These are phyloP conservation scores for Dothidotthia symphoricarpi DNA, from an alignment of 2,329 filamentous ascomycete genomes.

Conservation along the genomic window DNA sequence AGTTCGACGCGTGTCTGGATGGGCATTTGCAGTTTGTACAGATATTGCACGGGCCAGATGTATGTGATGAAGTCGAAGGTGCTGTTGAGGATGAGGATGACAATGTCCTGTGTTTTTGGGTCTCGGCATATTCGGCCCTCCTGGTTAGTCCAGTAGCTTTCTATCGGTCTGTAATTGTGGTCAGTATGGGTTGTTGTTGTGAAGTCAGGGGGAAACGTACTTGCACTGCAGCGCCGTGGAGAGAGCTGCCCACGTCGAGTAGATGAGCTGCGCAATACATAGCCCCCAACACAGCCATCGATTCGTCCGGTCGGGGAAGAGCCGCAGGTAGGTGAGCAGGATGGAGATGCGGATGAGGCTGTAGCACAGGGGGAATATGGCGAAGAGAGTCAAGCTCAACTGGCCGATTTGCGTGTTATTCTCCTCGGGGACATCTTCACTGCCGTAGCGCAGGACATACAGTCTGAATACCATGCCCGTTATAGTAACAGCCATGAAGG, in stretches of 20 bases:
- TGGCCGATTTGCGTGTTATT: constrained; percentile 7
- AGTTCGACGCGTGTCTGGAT: constrained; percentile 11
- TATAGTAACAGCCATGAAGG: constrained; percentile 4
- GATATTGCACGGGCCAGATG: constrained; percentile 18
- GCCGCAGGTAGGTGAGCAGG: constrained; percentile 10
- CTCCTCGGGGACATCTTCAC: constrained; percentile 1
- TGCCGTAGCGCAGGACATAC: constrained; percentile 6
- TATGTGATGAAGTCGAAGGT: constrained; percentile 15
- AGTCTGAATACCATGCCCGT: constrained; percentile 8
- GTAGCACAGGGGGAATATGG: constrained; percentile 11
- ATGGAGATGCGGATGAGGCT: constrained; percentile 12
- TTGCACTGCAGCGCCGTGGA: constrained; percentile 6
- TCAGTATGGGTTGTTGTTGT: neutral
- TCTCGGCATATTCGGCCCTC: constrained; percentile 8
- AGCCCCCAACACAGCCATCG: constrained; percentile 12
- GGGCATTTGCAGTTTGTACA: constrained; percentile 18
- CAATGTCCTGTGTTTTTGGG: constrained; percentile 9
- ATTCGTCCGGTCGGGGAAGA: constrained; percentile 14
- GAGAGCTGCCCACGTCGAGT: constrained; percentile 5
- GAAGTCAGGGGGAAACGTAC: neutral
- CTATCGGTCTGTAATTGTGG: constrained; percentile 3
- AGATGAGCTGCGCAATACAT: constrained; percentile 5
- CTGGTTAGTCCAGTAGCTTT: constrained; percentile 7
- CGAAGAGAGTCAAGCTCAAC: constrained; percentile 7
- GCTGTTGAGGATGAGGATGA: constrained; percentile 16